Percentiles rank a stretch among this genome's conserved stretches.
Conservation (phyloP, 2,329 filamentous ascomycete species). For the Taxawa tesnikishii region DNA sequence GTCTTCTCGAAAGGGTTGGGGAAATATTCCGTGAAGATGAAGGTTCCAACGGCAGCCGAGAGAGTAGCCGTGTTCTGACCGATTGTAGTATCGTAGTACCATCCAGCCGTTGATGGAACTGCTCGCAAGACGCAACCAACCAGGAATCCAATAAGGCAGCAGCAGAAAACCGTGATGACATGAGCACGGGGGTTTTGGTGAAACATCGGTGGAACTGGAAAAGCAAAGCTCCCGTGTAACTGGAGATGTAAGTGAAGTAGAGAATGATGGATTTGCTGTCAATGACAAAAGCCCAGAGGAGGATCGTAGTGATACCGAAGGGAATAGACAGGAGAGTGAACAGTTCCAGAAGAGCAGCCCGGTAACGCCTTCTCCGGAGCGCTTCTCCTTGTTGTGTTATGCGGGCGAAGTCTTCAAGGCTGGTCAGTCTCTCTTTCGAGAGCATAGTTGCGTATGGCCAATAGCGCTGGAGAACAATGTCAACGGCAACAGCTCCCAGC, state of each 20-base stretch:
- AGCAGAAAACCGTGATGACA: conserved; percentile 6
- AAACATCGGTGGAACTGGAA: conserved; percentile 11
- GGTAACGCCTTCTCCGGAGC: conserved; percentile 6
- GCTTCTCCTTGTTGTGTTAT: conserved; percentile 3
- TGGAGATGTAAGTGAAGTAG: conserved; percentile 7
- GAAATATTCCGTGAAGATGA: conserved; percentile 8
- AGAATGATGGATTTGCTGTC: conserved; percentile 6
- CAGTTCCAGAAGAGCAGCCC: conserved; percentile 6
- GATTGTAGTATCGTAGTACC: conserved; percentile 8
- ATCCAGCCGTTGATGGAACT: conserved; percentile 1
- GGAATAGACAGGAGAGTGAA: conserved; percentile 3
- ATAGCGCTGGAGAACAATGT: conserved; percentile 27
- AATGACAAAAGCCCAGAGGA: conserved; percentile 8
- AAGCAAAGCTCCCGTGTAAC: conserved; percentile 8
- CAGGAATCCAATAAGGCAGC: conserved; percentile 7
- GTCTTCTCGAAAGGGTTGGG: neutral
- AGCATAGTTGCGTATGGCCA: conserved; percentile 6
- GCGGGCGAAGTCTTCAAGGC: conserved; percentile 4
- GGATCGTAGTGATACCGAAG: conserved; percentile 5
- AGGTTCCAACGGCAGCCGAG: conserved; percentile 6
- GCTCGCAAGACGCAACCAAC: conserved; percentile 8
- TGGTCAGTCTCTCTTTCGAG: conserved; percentile 5
- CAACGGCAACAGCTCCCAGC: conserved; percentile 43
- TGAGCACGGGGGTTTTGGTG: conserved; percentile 6
- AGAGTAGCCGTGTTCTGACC: conserved; percentile 6